These are phyloP conservation scores for Marchantia polymorpha DNA, from an alignment of 225 moss, liverwort and hornwort species.

Conservation along the genomic window DNA sequence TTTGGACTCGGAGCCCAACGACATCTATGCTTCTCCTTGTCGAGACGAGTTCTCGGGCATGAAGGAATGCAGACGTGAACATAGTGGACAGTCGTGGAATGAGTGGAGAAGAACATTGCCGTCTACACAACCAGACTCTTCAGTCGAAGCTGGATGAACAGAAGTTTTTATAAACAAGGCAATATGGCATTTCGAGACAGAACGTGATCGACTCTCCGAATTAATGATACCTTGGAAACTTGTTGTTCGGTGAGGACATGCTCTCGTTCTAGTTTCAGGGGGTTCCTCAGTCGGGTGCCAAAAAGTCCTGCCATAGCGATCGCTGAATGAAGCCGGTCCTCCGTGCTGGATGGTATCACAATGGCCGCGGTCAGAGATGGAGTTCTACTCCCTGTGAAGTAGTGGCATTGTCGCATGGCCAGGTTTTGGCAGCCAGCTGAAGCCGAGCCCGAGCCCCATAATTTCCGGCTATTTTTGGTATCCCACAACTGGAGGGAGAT, in stretches of 20 bases:
- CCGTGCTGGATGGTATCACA: neutral
- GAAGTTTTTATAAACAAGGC: no score
- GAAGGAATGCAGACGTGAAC: no score
- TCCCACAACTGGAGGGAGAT: neutral
- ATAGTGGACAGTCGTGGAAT: no score
- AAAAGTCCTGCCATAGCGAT: neutral
- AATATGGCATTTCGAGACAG: no score
- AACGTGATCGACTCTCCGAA: neutral
- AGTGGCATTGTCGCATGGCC: neutral
- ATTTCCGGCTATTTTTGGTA: neutral
- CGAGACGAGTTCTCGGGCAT: no score
- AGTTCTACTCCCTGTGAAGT: neutral
- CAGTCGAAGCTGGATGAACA: no score
- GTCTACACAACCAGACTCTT: no score
- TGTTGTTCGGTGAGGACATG: constrained; percentile 48
- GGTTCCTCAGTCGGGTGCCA: neutral
- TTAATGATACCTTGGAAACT: constrained; percentile 32
- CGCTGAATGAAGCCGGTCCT: no score
- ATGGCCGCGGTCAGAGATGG: neutral
- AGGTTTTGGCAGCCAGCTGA: neutral
- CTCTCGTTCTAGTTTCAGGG: constrained; percentile 27
- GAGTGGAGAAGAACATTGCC: no score
- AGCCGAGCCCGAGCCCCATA: no score
- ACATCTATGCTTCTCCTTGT: no score
- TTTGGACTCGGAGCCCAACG: no score